Base-by-base conservation (phyloP, 1,284 basidiomycete species). In the Trametes polyzona region DNA sequence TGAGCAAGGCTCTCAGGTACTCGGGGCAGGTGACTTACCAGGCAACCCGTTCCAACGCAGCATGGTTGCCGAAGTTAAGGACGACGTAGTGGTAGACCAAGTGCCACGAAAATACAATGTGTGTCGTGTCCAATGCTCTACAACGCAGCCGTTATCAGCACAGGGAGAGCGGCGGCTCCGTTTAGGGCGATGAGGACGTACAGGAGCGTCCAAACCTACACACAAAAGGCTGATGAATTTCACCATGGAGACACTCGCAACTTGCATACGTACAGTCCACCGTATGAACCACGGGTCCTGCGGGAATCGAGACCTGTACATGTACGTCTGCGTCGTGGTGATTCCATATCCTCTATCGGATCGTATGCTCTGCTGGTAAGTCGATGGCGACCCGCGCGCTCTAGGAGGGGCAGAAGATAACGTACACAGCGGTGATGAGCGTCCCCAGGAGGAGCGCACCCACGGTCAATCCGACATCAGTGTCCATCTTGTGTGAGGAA, bases 81-180 rank as follows among this genome's bases (percentile, higher is more conserved):
- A 63, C 55, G 14, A 63, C 39, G 37, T 63, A 63, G 49, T 61
- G 60, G 44, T 63, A 63, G 14, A 57, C 48, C 56, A 61, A 57
- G 33, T 63, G 62, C 50, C 55, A 58, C 43, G 47, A 58, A 21
- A 61, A 51, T 9, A 37, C 47, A 5, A 63, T 52, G 33, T 63
- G 62, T 17, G 32, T 29, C 10, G 55, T 54, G 29, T 63, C 62
- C 32, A 63, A 30, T 19, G 16, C 16, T 1, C 61, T 62, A 33
- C 16, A 8, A 4, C 19, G 23, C 6, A 16, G 26, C 11, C 2
- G 10, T 4, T 12, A 17, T 35, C 7, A 36, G n/a, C n/a, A 4
- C 4, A 10, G 3, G 8, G 2, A 11, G 5, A 3, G 37, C n/a
- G 19, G n/a, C 10, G 37, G n/a, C 37, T 17, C 16, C n/a, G 5